These are phyloP conservation scores for Podospora anserina DNA, from an alignment of 495 filamentous ascomycete species.

Conservation along the genomic window DNA sequence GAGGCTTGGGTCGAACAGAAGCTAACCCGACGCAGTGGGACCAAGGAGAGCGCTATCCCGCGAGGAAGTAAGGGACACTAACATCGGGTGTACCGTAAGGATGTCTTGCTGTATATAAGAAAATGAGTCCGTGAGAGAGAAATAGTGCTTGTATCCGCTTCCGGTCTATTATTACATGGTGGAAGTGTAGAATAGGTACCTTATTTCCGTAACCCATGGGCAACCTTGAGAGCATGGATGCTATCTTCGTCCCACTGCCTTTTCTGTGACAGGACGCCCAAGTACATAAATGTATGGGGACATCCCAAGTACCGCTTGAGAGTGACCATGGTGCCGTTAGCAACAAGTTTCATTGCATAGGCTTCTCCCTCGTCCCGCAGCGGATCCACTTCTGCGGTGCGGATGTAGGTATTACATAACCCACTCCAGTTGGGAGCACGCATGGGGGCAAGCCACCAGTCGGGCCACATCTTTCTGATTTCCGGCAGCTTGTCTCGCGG, in stretches of 20 bases:
- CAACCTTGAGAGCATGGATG: constrained; percentile 31
- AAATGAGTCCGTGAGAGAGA: background rate
- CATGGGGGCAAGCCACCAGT: constrained; percentile 41
- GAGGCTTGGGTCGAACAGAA: background rate
- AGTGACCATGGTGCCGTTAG: constrained; percentile 46
- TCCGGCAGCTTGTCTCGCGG: constrained; percentile 24
- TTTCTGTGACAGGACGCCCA: constrained; percentile 34
- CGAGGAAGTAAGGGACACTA: background rate
- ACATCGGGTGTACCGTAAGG: background rate
- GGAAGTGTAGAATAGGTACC: too few species aligned
- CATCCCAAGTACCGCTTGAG: constrained; percentile 46
- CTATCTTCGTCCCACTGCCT: constrained; percentile 36
- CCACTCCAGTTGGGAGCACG: constrained; percentile 41
- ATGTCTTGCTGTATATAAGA: background rate
- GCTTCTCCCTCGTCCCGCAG: constrained; percentile 54
- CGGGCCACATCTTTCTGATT: constrained; percentile 29
- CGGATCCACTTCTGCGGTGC: constrained; percentile 49
- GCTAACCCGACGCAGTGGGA: constrained; percentile 13
- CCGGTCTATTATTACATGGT: background rate
- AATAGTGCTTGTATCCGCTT: background rate
- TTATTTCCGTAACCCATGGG: constrained; percentile 24
- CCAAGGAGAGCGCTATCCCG: constrained; percentile 16
- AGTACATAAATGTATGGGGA: constrained; percentile 51
- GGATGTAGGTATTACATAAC: constrained; percentile 47
- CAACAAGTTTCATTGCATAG: constrained; percentile 46